Evolutionary conservation across 108 stramenopile genomes (phyloP), one percentile per base, ranked within the genome.

Genomic region (Skeletonema potamos): DNA sequence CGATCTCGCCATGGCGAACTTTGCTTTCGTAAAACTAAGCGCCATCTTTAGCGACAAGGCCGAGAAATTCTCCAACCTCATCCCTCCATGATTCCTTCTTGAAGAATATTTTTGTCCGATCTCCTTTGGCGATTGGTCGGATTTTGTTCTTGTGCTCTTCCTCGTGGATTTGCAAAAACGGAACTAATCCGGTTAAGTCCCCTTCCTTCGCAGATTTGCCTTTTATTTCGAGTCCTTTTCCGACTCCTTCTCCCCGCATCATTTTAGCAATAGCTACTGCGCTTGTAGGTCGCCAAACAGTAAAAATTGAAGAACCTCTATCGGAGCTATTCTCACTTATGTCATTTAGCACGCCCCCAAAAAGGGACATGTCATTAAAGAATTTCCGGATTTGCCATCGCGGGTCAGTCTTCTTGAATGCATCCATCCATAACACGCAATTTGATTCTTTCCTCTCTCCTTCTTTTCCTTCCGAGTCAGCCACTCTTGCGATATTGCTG

Each of bases 161-260:
- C 41, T 86, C 74, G 37, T 82, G 67, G 15, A 90, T 87, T 72
- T 90, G 89, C 41, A 90, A 22, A 64, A 84, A 90, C 12, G 89
- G 89, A 24, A 90, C 74, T 51, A 77, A 86, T 4, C 79, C 87
- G 9, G 74, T 73, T 11, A 90, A 54, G 18, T 43, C 68, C 6
- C 89, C 89, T 33, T 58, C 36, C 46, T 82, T 82, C 34, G 89
- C 89, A 17, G 83, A 84, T 68, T 90, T 90, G 12, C 89, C 89
- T 62, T 90, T 90, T 33, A 90, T 85, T 54, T 90, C 87, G 43
- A 90, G 74, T 32, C 89, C 87, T 65, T 90, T 90, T 5, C 89
- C 89, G 2, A 80, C 75, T 2, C 73, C 89, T 9, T 72, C 68
- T 2, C 89, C 89, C 17, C 58, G 63, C 85, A 90, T 87, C 87